Evolutionary conservation across 306 rosid genomes (phyloP).

Genomic region (Inga leiocalycina): DNA sequence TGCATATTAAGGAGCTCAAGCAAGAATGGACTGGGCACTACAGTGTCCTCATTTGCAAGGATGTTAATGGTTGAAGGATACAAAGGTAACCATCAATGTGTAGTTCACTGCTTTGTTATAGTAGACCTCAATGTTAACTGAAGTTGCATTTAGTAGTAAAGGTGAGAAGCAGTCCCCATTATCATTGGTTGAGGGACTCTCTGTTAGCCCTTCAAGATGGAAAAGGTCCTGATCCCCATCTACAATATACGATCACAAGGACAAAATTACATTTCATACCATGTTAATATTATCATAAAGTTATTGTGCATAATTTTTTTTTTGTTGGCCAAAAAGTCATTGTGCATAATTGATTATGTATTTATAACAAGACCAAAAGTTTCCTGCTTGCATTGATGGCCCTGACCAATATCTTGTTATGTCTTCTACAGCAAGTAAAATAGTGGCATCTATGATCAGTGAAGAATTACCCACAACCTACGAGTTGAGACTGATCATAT

Average conservation of each 20-base stretch:
- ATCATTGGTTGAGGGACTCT: conserved; percentile 88
- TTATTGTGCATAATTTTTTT: neutral
- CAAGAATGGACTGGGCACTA: conserved; percentile 26
- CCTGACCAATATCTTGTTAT: neutral
- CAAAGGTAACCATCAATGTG: conserved; percentile 99
- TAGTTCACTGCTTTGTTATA: conserved; percentile 97
- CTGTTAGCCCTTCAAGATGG: conserved; percentile 90
- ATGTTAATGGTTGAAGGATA: conserved; percentile 62
- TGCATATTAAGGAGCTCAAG: conserved; percentile 57
- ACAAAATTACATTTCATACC: conserved; percentile 19
- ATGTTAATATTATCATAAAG: neutral
- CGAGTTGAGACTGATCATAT: neutral
- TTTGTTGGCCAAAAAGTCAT: neutral
- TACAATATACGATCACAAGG: conserved; percentile 37
- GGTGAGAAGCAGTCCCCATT: conserved; percentile 95
- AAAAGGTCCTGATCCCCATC: conserved; percentile 80
- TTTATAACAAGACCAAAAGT: neutral
- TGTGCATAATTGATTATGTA: conserved; percentile 8
- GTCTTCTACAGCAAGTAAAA: neutral
- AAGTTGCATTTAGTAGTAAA: conserved; percentile 79
- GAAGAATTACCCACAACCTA: neutral
- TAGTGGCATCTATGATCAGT: neutral
- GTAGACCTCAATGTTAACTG: conserved; percentile 89
- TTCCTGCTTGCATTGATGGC: neutral
- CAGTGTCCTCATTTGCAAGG: conserved; percentile 21